phyloP scores from a whole-genome alignment of 805 yeast genomes.

The Kodamaea kakaduensis region DNA sequence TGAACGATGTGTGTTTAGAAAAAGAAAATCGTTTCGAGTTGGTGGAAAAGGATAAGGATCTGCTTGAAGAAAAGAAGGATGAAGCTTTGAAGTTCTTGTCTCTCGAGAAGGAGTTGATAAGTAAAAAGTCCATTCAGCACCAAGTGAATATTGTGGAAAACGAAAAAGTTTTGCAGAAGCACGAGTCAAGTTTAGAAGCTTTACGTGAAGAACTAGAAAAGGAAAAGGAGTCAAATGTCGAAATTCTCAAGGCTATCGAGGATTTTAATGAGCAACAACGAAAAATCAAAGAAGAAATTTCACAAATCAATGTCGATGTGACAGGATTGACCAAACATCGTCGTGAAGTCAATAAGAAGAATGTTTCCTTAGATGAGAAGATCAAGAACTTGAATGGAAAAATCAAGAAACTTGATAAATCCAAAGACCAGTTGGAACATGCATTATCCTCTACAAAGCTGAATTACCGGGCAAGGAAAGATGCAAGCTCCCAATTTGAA shows the following conservation, averaged over 20 bases:
- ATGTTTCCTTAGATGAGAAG: conserved; percentile 73
- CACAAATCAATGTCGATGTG: conserved; percentile 23
- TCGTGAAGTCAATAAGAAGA: conserved; percentile 41
- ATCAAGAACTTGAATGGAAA: conserved; percentile 60
- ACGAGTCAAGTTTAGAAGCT: conserved; percentile 34
- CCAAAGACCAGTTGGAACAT: conserved; percentile 45
- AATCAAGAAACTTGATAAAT: conserved; percentile 54
- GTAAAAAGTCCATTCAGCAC: conserved; percentile 49
- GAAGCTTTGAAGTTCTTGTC: conserved; percentile 64
- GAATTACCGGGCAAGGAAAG: conserved; percentile 43
- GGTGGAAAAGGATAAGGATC: conserved; percentile 70
- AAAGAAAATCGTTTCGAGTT: conserved; percentile 75
- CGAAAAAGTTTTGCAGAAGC: conserved; percentile 35
- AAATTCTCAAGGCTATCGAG: conserved; percentile 25
- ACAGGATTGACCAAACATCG: conserved; percentile 23
- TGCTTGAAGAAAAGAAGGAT: conserved; percentile 61
- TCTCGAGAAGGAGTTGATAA: conserved; percentile 57
- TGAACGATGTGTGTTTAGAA: conserved; percentile 76
- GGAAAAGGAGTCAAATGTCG: conserved; percentile 42
- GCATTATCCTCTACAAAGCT: conserved; percentile 42
- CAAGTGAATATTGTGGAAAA: conserved; percentile 49
- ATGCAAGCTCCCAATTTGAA: conserved; percentile 42
- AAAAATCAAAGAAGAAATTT: conserved; percentile 22
- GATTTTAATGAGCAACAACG: conserved; percentile 32
- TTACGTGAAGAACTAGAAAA: conserved; percentile 38